Percentiles rank a stretch among this genome's conserved stretches.
Evolutionary conservation across 148 eudicot genomes (phyloP).

Genomic region (Selenicereus undatus): DNA sequence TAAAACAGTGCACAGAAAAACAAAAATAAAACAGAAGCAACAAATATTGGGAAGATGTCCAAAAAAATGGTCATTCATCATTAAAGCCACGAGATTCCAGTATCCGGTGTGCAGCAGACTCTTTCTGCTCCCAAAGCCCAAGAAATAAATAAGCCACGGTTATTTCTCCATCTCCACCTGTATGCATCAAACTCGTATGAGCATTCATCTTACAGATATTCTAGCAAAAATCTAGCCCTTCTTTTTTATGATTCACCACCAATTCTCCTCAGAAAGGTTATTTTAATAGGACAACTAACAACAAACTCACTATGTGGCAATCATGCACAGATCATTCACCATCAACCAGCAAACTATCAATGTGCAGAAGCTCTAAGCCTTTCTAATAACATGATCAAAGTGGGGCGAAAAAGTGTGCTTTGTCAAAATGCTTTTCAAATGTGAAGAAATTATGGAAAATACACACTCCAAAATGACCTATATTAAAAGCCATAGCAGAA

Average conservation of each 20-base stretch:
- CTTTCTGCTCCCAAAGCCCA: constrained; percentile 79
- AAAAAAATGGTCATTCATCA: constrained; percentile 24
- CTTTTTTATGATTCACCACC: background rate
- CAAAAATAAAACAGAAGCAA: background rate
- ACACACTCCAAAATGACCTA: background rate
- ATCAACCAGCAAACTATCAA: background rate
- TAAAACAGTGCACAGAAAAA: constrained; percentile 20
- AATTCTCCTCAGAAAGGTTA: background rate
- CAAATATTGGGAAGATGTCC: background rate
- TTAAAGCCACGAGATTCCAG: constrained; percentile 64
- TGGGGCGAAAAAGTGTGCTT: background rate
- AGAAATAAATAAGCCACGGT: constrained; percentile 65
- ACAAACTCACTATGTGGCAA: background rate
- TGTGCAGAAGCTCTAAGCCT: background rate
- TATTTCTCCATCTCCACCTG: constrained; percentile 86
- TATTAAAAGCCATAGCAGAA: background rate
- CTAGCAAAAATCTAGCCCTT: background rate
- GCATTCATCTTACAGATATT: background rate
- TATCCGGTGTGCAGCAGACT: constrained; percentile 66
- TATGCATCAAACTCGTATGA: constrained; percentile 8
- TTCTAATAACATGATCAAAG: too few relatives aligned
- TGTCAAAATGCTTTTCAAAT: background rate
- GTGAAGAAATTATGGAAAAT: background rate
- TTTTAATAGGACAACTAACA: background rate
- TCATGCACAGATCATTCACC: background rate